Base-by-base conservation (phyloP, 2,329 filamentous ascomycete species). In the Ceratocystis cubensis region DNA sequence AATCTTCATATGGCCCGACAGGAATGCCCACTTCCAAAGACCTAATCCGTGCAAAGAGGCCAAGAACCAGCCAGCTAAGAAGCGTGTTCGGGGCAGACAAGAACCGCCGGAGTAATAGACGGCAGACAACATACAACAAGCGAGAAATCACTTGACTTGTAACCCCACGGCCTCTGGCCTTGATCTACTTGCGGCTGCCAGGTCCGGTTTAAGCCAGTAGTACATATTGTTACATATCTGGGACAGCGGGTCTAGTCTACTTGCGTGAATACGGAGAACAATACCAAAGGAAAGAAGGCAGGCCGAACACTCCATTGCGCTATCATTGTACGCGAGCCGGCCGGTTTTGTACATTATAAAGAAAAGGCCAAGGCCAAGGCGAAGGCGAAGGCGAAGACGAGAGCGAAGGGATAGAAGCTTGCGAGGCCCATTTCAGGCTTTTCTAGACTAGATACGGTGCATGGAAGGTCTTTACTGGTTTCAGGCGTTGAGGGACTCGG, bases 321-420 rank as follows among this genome's bases (percentile, higher is more conserved):
- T 37, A 37, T 37, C 33, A 37, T 37, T 37, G 33, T 37, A 37
- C 33, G 5, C 33, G 5, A 30, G 13, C 17, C 5, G 28, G 28
- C 53, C 53, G 53, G 53, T 59, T 59, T 59, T 59, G 53, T 59
- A 33, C 53, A 20, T 28, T n/a, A 59, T 20, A 13, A 53, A 25
- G 48, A 53, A 22, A 53, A 25, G 13, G 10, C 33, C 10, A 13
- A 13, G 33, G 8, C 30, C 20, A 7, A 33, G 30, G 6, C 30
- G 2, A 8, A 15, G 15, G 50, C 10, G 13, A 22, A 8, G 33
- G 10, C 30, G 30, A 8, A 33, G 30, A 2, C 30, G 20, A 8
- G 28, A 5, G 50, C 10, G 13, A 22, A 8, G 25, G 53, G 30
- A 15, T 1, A n/a, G 22, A 17, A 8, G 10, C 8, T 28, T 30